phyloP scores from a whole-genome alignment of 768 basidiomycete genomes.

The Boletus rex-veris region DNA sequence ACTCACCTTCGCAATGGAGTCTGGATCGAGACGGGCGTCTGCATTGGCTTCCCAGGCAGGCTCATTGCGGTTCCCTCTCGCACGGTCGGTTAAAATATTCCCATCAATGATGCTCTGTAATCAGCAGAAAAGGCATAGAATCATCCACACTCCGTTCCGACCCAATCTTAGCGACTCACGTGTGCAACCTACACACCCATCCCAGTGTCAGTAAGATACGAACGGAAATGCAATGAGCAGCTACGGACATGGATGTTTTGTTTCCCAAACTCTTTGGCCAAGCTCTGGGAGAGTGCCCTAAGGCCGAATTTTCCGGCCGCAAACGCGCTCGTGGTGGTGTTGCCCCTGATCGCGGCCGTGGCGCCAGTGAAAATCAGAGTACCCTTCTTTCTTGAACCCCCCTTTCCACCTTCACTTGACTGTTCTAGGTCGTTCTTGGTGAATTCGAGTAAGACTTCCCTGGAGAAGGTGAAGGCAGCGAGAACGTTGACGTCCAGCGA shows the following conservation, averaged over 20 bases:
- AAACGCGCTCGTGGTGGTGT: slow-evolving; percentile 56
- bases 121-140: neutral
- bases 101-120: slow-evolving; percentile 69
- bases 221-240: neutral
- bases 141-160: neutral
- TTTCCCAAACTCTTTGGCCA: slow-evolving; percentile 72
- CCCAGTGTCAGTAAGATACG: neutral
- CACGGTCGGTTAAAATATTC: slow-evolving; percentile 41
- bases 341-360: slow-evolving; percentile 64
- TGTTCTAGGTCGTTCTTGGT: slow-evolving; percentile 48
- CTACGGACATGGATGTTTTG: slow-evolving; percentile 64
- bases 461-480: slow-evolving; percentile 61
- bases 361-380: slow-evolving; percentile 72
- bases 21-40: slow-evolving; percentile 52
- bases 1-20: slow-evolving; percentile 66
- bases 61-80: slow-evolving; percentile 27
- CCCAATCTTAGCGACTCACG: slow-evolving; percentile 38
- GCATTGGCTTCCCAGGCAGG: slow-evolving; percentile 43
- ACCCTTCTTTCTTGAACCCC: slow-evolving; percentile 53
- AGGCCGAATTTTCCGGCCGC: slow-evolving; percentile 62
- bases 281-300: slow-evolving; percentile 63
- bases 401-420: slow-evolving; percentile 37
- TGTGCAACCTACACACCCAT: slow-evolving; percentile 51
- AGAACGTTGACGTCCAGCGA: slow-evolving; percentile 51
- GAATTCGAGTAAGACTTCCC: slow-evolving; percentile 56